Conservation (phyloP, 1,284 basidiomycete species). For the Trichosporon inkin region DNA sequence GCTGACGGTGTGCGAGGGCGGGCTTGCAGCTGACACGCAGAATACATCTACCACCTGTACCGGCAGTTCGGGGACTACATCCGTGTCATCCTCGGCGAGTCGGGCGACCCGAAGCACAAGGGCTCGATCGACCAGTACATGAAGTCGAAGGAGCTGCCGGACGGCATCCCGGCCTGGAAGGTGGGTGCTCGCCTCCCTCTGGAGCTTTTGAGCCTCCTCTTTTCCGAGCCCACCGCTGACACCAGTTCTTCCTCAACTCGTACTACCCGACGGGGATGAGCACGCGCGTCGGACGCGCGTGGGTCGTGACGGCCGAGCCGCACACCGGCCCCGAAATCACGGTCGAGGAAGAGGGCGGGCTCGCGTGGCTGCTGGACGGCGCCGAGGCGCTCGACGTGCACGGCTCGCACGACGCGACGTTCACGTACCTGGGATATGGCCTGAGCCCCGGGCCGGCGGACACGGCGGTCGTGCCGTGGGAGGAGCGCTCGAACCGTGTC, state of each 20-base stretch:
- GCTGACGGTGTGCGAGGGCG: background rate
- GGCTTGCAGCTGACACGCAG: conserved; percentile 11
- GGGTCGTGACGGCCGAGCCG: conserved; percentile 20
- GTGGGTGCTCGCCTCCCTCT: too few species aligned
- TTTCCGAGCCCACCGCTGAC: background rate
- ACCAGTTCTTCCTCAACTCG: conserved; percentile 25
- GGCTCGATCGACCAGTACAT: conserved; percentile 9
- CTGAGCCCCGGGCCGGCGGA: conserved; percentile 10
- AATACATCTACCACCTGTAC: conserved; percentile 28
- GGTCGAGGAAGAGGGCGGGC: background rate
- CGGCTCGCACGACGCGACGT: background rate
- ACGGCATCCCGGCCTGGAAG: conserved; percentile 34
- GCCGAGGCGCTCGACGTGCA: conserved; percentile 12
- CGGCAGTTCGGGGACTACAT: conserved; percentile 28
- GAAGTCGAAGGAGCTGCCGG: conserved; percentile 17
- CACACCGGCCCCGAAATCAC: background rate
- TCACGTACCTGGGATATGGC: conserved; percentile 13
- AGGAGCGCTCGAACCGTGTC: conserved; percentile 21
- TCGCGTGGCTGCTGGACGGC: conserved; percentile 10
- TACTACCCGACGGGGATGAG: conserved; percentile 24
- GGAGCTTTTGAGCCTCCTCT: too few species aligned
- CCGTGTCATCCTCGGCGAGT: conserved; percentile 22
- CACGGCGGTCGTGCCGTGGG: conserved; percentile 6
- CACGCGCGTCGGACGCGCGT: conserved; percentile 23
- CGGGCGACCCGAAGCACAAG: conserved; percentile 11